phyloP scores from a whole-genome alignment of 257 asterid species.

The Ajuga chamaepitys region DNA sequence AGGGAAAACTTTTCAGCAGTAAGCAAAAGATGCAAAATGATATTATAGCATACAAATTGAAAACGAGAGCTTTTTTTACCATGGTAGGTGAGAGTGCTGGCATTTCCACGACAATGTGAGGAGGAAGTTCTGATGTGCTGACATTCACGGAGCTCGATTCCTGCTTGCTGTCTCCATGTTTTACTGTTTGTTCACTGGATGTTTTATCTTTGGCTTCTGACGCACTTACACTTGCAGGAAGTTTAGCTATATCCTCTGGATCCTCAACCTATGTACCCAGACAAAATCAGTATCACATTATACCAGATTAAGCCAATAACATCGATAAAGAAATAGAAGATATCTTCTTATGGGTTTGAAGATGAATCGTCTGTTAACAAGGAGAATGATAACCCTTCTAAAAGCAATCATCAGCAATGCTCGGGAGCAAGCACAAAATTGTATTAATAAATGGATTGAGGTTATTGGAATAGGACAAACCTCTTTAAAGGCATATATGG shows the following conservation, averaged over 20 bases:
- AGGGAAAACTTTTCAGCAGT: conserved; percentile 17
- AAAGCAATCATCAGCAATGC: neutral
- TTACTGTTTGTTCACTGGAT: conserved; percentile 35
- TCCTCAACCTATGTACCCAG: conserved; percentile 79
- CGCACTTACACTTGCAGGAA: conserved; percentile 51
- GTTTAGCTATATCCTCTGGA: conserved; percentile 56
- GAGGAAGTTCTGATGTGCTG: conserved; percentile 76
- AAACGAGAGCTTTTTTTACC: conserved; percentile 43
- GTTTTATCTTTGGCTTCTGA: conserved; percentile 41
- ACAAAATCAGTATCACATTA: conserved; percentile 25
- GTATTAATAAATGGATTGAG: neutral
- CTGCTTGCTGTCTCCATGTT: conserved; percentile 32
- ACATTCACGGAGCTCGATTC: conserved; percentile 51
- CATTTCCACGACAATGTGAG: conserved; percentile 86
- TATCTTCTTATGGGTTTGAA: no score
- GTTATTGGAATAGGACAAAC: neutral
- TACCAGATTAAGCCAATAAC: conserved; percentile 18
- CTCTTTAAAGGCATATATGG: neutral
- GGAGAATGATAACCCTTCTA: conserved; percentile 2
- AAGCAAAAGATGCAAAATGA: conserved; percentile 4
- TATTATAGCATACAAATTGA: conserved; percentile 6
- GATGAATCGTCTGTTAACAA: conserved; percentile 2
- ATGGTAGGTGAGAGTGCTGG: conserved; percentile 98
- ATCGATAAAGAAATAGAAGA: no score
- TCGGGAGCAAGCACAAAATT: conserved; percentile 2